A percentile compares a stretch with the other conserved stretches of the same genome.
Evolutionary conservation across 495 filamentous ascomycete species (phyloP).

Genomic region (Viridothelium virens): DNA sequence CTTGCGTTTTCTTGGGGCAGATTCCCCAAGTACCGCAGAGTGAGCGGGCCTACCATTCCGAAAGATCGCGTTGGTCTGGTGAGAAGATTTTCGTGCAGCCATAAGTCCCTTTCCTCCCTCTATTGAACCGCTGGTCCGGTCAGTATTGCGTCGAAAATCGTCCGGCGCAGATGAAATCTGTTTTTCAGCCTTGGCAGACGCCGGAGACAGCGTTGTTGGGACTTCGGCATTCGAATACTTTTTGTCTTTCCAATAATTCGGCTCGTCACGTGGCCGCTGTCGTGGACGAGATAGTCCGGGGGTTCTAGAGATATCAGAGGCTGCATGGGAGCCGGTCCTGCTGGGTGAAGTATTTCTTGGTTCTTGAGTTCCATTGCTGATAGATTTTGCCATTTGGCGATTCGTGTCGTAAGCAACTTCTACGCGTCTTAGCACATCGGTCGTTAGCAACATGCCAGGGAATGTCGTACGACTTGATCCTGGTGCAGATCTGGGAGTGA

Average conservation of each 20-base stretch:
- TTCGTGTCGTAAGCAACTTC: neutral
- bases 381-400: constrained; percentile 8
- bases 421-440: neutral
- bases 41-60: neutral
- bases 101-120: neutral
- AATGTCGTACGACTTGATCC: neutral
- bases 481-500: neutral
- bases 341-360: neutral
- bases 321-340: neutral
- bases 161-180: neutral
- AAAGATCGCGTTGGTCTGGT: neutral
- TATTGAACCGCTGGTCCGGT: neutral
- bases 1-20: constrained; percentile 4
- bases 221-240: neutral
- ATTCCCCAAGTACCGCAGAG: neutral
- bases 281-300: neutral
- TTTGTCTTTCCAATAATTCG: constrained; percentile 6
- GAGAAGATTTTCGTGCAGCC: constrained; percentile 4
- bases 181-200: neutral
- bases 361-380: constrained; percentile 6
- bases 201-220: neutral
- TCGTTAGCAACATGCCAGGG: neutral
- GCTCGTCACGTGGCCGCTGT: constrained; percentile 6
- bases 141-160: neutral
- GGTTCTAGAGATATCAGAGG: neutral